Base-by-base conservation (phyloP, 1,284 basidiomycete species). In the Xerocomus nothofagi region DNA sequence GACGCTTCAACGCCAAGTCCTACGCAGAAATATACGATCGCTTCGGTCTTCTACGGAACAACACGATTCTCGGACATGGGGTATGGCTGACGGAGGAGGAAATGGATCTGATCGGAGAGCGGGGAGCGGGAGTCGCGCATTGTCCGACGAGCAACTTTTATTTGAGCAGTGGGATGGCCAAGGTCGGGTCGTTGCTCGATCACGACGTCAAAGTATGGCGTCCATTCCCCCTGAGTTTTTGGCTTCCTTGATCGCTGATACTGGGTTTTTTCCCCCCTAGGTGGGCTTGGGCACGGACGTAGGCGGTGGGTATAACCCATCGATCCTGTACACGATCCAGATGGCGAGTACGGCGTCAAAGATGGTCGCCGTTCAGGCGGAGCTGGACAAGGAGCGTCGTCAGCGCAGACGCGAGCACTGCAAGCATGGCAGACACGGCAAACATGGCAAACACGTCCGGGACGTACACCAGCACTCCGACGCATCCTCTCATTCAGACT, bases 71-170 rank as follows among this genome's bases (percentile, higher is more conserved):
- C 23, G 95, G 88, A 2, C 95, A 98, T 65, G 93, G 82, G 6
- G 80, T 93, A 3, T 88, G 93, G 69, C 73, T 98, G 37, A 79
- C 80, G 23, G 73, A 79, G 7, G 75, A 75, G 2, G 95, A 98
- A 69, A 72, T 94, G 47, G 70, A 76, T 12, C 68, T 97, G 36
- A 82, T 98, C 57, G 79, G 78, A 57, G 55, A 74, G 57, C 72
- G 79, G 29, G 72, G 76, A 1, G 84, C 88, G 6, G 94, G 93
- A 3, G 79, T 98, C 33, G 88, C 88, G 56, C 95, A 98, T 69
- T 98, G 95, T 67, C 93, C 95, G 10, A 89, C 86, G 39, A 92
- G 87, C 64, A 98, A 98, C 66, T 87, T 95, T 65, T 91, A 97
- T 71, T 64, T 98, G 48, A 79, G 86, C 33, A 92, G 88, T 50